A percentile compares a stretch with the other conserved stretches of the same genome.
These are phyloP conservation scores for Cruciata laevipes DNA, from an alignment of 257 asterid species.

Conservation along the genomic window DNA sequence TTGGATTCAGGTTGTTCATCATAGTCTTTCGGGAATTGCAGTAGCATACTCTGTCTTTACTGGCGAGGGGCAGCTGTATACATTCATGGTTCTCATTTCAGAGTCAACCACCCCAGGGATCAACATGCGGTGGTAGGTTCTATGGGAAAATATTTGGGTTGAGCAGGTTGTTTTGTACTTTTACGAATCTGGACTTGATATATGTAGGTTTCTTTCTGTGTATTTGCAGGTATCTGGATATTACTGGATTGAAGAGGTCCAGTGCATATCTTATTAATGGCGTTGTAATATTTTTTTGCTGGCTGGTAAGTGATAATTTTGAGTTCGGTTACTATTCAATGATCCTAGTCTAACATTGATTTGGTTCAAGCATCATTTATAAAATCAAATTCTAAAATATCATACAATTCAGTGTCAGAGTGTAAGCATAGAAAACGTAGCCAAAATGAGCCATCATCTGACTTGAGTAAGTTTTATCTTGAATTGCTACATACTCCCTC, in stretches of 20 bases:
- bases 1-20: conserved; percentile 81
- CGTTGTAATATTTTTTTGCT: conserved; percentile 64
- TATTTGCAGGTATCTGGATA: conserved; percentile 76
- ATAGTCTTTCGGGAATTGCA: conserved; percentile 80
- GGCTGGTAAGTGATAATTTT: conserved; percentile 59
- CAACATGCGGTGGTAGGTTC: conserved; percentile 81
- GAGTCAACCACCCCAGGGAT: conserved; percentile 92
- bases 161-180: conserved; percentile 6
- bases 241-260: conserved; percentile 79
- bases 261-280: conserved; percentile 72
- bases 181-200: conserved; percentile 17
- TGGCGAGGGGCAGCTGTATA: conserved; percentile 97
- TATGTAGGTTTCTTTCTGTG: conserved; percentile 19
- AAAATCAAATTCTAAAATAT: neutral
- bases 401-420: neutral
- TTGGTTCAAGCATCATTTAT: neutral
- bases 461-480: neutral
- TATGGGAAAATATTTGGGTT: neutral
- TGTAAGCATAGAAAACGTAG: neutral
- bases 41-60: conserved; percentile 81
- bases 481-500: neutral
- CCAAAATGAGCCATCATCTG: neutral
- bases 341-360: neutral
- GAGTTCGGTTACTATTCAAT: neutral
- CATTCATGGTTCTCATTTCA: conserved; percentile 94